Conservation (phyloP, 257 asterid genomes). For the Perilla frutescens region DNA sequence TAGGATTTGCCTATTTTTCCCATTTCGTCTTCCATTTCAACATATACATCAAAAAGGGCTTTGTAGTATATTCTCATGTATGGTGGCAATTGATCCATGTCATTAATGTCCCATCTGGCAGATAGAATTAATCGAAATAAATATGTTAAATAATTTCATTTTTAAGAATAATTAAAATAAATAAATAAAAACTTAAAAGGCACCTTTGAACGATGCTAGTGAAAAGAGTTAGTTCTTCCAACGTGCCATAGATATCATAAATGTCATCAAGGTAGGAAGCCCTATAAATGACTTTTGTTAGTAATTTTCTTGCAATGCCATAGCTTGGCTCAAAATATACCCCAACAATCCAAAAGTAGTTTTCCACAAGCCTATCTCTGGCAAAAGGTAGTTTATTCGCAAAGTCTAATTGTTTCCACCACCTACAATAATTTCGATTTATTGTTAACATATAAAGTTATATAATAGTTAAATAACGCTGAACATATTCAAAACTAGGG, state of each 20-base stretch:
- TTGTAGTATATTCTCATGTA: slow-evolving; percentile 28
- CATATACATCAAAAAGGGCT: slow-evolving; percentile 29
- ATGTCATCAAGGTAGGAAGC: background rate
- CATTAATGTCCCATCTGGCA: slow-evolving; percentile 12
- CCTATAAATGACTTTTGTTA: slow-evolving; percentile 20
- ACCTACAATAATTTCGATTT: background rate
- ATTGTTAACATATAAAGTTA: too few species aligned
- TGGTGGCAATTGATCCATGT: slow-evolving; percentile 6
- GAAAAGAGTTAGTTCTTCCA: background rate
- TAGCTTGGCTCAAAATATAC: slow-evolving; percentile 43
- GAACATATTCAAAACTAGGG: too few species aligned
- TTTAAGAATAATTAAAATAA: too few species aligned
- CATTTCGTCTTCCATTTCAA: slow-evolving; percentile 29
- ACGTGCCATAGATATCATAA: background rate
- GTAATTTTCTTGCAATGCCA: slow-evolving; percentile 22
- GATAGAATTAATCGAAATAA: too few species aligned
- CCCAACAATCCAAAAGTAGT: slow-evolving; percentile 41
- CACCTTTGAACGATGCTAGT: background rate
- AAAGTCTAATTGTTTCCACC: slow-evolving; percentile 47
- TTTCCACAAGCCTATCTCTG: slow-evolving; percentile 49
- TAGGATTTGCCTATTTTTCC: slow-evolving; percentile 27
- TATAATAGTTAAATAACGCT: too few species aligned
- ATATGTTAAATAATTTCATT: too few species aligned
- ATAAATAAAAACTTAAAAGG: background rate
- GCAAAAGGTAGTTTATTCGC: slow-evolving; percentile 31